A percentile compares a stretch with the other conserved stretches of the same genome.
Evolutionary conservation across 1,284 basidiomycete species (phyloP).

Genomic region (Sanguinoderma infundibulare): DNA sequence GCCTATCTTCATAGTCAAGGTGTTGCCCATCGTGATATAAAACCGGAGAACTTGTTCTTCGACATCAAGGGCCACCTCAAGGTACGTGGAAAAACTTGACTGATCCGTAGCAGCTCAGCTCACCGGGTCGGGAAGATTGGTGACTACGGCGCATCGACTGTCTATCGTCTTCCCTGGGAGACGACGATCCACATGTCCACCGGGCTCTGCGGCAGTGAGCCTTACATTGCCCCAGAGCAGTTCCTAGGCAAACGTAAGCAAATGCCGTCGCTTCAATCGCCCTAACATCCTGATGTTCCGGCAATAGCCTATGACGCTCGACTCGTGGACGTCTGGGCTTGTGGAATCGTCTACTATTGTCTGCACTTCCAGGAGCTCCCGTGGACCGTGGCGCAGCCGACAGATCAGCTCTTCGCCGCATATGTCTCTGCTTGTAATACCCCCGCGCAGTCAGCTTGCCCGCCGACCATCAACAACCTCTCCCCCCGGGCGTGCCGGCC

Average conservation of each 20-base stretch:
- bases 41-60: slow-evolving; percentile 97
- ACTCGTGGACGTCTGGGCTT: slow-evolving; percentile 97
- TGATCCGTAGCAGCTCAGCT: slow-evolving; percentile 9
- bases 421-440: slow-evolving; percentile 76
- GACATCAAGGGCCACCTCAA: slow-evolving; percentile 94
- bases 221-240: slow-evolving; percentile 98
- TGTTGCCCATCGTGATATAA: slow-evolving; percentile 97
- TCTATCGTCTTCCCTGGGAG: slow-evolving; percentile 99
- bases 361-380: slow-evolving; percentile 96
- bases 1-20: slow-evolving; percentile 94
- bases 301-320: slow-evolving; percentile 92
- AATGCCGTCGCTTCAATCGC: slow-evolving; percentile 30
- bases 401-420: slow-evolving; percentile 84
- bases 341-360: slow-evolving; percentile 97
- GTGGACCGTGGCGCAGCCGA: slow-evolving; percentile 91
- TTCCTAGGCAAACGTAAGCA: slow-evolving; percentile 94
- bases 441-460: slow-evolving; percentile 50
- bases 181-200: slow-evolving; percentile 96
- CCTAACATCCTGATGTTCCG: slow-evolving; percentile 32
- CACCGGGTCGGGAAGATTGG: slow-evolving; percentile 70
- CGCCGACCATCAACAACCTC: slow-evolving; percentile 86
- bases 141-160: slow-evolving; percentile 98
- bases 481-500: slow-evolving; percentile 86
- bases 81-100: slow-evolving; percentile 46
- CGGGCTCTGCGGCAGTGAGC: slow-evolving; percentile 96